Base-by-base conservation (phyloP, 148 eudicot species). In the Hydrangea macrophylla region DNA sequence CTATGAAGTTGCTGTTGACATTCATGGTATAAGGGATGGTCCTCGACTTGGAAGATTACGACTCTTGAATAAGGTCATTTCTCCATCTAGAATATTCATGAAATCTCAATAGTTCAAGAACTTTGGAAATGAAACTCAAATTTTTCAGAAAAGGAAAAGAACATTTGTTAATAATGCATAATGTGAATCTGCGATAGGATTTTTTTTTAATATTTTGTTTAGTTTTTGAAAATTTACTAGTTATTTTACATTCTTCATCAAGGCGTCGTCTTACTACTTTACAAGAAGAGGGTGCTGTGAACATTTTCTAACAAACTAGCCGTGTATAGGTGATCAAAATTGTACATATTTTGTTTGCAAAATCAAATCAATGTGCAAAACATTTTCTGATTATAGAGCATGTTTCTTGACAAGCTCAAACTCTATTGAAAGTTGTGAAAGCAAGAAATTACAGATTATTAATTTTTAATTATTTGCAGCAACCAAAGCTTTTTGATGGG, bases 21-120 rank as follows among this genome's bases (percentile, higher is more conserved):
- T 83, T 67, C 92, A 94, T 63, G 97, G 97, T 63, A 71, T 89
- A 69, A 73, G 67, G 74, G 79, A 80, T 66, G 99, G 99, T 8
- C 97, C 99, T 72, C 76, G 72, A 61, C 86, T 83, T 20, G 99
- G 99, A 65, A 91, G 97, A 86, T 65, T 77, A 67, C 84, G 99
- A 75, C 66, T 79, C 60, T 53, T 79, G 25, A 84, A 84, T 73
- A 86, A 94, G 96, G 99, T 94, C 68, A 31, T 27, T 68, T 70
- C 50, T 55, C 53, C 10, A 27, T 39, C 62, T 51, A 68, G 15
- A 26, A 1, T 58, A 45, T 22, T 25, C 0, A 17, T 4, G 6
- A 55, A 6, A 7, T 20, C 28, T 42, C 11, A 44, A 42, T 6
- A 57, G 58, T 1, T 59, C 31, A 7, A 55, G 32, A 5, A 60